These are phyloP conservation scores for Hypoxylon sp. DNA, from an alignment of 2,329 filamentous ascomycete species.

Conservation along the genomic window DNA sequence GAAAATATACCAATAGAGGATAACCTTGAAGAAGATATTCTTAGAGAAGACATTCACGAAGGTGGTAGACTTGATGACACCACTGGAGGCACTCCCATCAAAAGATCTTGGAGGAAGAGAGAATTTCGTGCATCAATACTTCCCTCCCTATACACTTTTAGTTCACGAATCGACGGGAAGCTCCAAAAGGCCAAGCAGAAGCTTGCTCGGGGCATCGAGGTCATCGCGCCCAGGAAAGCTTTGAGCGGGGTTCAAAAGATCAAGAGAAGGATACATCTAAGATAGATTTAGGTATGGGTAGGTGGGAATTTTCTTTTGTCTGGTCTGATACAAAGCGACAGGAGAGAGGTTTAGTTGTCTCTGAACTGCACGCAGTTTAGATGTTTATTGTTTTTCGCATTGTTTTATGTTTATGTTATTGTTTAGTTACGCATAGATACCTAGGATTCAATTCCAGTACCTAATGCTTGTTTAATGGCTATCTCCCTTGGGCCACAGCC, in stretches of 20 bases:
- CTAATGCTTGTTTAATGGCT: not conserved
- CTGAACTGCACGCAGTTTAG: not conserved
- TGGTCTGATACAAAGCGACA: not conserved
- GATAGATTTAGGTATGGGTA: not conserved
- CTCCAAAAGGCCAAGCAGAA: slow-evolving; percentile 6
- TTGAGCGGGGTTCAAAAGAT: not conserved
- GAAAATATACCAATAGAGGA: not conserved
- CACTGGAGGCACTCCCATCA: not conserved
- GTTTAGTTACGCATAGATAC: not conserved
- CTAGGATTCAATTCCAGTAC: not conserved
- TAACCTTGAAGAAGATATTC: not conserved
- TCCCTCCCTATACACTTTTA: not conserved
- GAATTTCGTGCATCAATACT: not conserved
- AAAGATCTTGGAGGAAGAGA: not conserved
- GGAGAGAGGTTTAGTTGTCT: not conserved
- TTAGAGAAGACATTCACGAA: not conserved
- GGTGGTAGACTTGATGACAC: too few relatives aligned
- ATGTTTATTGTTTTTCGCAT: not conserved
- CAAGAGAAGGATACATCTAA: not conserved
- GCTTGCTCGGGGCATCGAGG: not conserved
- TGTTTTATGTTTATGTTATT: not conserved
- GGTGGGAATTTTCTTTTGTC: not conserved
- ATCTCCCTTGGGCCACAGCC: too few relatives aligned
- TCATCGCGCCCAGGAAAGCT: not conserved
- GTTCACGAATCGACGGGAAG: slow-evolving; percentile 1